These are phyloP conservation scores for Candolleomyces efflorescens DNA, from an alignment of 768 basidiomycete genomes.

Conservation along the genomic window DNA sequence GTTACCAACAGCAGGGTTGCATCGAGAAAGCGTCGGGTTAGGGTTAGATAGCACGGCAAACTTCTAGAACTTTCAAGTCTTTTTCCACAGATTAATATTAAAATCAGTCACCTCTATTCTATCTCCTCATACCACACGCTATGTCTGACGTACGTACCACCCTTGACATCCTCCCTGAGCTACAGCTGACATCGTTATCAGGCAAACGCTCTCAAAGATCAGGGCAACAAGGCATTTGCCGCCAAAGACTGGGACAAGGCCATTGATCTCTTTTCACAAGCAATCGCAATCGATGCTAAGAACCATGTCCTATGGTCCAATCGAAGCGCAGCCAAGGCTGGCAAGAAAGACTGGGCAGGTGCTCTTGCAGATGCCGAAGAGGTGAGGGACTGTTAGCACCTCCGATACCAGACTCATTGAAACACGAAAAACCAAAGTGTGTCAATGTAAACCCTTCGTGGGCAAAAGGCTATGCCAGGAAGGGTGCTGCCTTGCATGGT, in stretches of 20 bases:
- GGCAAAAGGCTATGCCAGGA: conserved; percentile 88
- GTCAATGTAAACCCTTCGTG: conserved; percentile 75
- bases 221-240: conserved; percentile 93
- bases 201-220: conserved; percentile 73
- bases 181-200: conserved; percentile 10
- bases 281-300: conserved; percentile 73
- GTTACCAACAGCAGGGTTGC: background rate
- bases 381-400: conserved; percentile 40
- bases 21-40: conserved; percentile 7
- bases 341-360: conserved; percentile 69
- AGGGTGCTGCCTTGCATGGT: conserved; percentile 92
- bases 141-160: conserved; percentile 38
- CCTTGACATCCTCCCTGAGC: background rate
- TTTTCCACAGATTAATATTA: conserved; percentile 13
- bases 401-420: conserved; percentile 3
- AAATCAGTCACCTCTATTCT: conserved; percentile 6
- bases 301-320: conserved; percentile 94
- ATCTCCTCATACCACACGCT: background rate
- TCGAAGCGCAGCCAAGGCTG: conserved; percentile 86
- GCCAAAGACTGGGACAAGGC: conserved; percentile 91
- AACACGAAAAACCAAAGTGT: conserved; percentile 44
- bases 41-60: conserved; percentile 19
- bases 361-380: conserved; percentile 89
- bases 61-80: conserved; percentile 27
- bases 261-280: conserved; percentile 77